These are phyloP conservation scores for Hymenoscyphus albidus DNA, from an alignment of 2,329 filamentous ascomycete species.

Conservation along the genomic window DNA sequence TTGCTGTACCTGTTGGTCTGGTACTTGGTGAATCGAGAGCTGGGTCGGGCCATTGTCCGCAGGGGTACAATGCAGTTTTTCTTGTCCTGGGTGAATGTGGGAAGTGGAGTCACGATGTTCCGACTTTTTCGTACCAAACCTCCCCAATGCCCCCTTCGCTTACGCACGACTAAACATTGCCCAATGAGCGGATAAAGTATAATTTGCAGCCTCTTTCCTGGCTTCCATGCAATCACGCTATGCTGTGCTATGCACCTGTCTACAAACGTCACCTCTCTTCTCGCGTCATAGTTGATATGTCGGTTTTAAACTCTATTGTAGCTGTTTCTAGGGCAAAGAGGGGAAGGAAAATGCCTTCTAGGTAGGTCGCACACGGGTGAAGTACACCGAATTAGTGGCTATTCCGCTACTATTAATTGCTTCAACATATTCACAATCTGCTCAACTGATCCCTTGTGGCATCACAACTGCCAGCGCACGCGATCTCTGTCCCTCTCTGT, in stretches of 20 bases:
- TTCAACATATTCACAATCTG: not conserved
- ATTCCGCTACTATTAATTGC: not conserved
- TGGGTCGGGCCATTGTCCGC: conserved; percentile 5
- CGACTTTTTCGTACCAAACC: too few relatives aligned
- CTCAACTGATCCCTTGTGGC: not conserved
- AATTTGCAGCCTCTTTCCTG: not conserved
- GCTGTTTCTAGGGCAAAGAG: not conserved
- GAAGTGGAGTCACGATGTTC: conserved; percentile 2
- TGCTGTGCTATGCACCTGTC: not conserved
- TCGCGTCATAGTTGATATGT: conserved; percentile 1
- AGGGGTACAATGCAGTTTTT: not conserved
- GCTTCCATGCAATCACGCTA: not conserved
- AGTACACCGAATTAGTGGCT: not conserved
- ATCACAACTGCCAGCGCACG: conserved; percentile 1
- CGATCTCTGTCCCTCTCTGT: not conserved
- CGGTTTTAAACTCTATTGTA: not conserved
- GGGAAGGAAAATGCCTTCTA: not conserved
- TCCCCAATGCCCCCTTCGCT: not conserved
- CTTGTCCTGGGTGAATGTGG: not conserved
- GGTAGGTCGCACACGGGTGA: not conserved
- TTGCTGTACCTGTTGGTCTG: not conserved
- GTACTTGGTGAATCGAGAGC: not conserved
- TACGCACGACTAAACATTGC: not conserved
- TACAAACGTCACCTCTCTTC: not conserved
- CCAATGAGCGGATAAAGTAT: not conserved